Evolutionary conservation across 345 rosid species (phyloP).

Genomic region (Aquilaria yunnanensis): DNA sequence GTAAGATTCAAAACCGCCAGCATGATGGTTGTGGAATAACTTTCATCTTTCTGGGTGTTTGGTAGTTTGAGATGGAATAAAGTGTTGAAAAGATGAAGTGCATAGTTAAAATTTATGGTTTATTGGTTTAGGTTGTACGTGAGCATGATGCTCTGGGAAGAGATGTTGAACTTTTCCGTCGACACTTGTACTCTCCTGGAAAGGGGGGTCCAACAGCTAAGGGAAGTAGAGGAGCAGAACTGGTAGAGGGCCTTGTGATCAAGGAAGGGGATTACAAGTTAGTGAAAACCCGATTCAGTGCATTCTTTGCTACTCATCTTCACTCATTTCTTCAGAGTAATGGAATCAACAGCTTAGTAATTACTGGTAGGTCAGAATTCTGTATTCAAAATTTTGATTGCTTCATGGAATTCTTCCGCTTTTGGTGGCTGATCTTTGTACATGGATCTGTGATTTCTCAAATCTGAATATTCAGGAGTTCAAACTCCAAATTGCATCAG

Average conservation of each 20-base stretch:
- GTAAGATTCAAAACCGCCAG: too few species aligned
- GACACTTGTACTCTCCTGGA: conserved; percentile 44
- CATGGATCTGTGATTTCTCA: neutral
- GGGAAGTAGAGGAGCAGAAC: conserved; percentile 56
- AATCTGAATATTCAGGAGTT: conserved; percentile 41
- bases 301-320: conserved; percentile 72
- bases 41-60: too few species aligned
- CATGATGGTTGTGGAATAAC: too few species aligned
- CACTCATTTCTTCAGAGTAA: conserved; percentile 56
- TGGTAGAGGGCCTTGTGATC: conserved; percentile 66
- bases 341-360: conserved; percentile 43
- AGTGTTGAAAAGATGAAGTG: neutral
- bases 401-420: neutral
- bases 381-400: neutral
- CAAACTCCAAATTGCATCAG: conserved; percentile 85
- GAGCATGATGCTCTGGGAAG: conserved; percentile 76
- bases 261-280: conserved; percentile 73
- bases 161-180: conserved; percentile 74
- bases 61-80: too few species aligned
- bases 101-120: neutral
- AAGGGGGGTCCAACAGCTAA: conserved; percentile 53
- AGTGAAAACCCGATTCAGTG: conserved; percentile 86
- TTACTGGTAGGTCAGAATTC: conserved; percentile 43
- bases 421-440: neutral
- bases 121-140: conserved; percentile 53